A percentile compares a stretch with the other conserved stretches of the same genome.
These are phyloP conservation scores for Pestalotiopsis sp. DNA, from an alignment of 2,329 filamentous ascomycete genomes.

Conservation along the genomic window DNA sequence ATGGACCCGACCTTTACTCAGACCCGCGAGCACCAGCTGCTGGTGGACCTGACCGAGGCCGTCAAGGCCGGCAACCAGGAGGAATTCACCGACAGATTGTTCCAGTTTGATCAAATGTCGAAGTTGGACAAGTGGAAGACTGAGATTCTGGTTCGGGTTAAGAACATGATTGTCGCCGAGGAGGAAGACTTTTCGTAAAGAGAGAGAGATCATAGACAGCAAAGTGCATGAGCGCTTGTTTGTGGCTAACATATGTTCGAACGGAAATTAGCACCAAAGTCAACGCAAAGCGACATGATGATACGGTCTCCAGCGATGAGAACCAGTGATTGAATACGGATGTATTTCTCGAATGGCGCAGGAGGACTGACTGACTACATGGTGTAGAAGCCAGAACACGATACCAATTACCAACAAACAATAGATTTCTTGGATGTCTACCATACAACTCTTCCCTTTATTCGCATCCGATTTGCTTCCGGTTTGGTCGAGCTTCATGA, in stretches of 20 bases:
- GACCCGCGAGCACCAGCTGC: slow-evolving; percentile 80
- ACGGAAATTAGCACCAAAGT: background rate
- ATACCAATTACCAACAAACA: background rate
- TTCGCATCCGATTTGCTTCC: background rate
- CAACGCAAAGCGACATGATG: background rate
- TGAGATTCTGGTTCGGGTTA: slow-evolving; percentile 78
- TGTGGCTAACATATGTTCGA: background rate
- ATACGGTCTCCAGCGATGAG: background rate
- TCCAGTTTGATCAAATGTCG: slow-evolving; percentile 88
- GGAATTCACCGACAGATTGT: slow-evolving; percentile 82
- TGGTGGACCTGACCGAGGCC: slow-evolving; percentile 75
- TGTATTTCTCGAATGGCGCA: background rate
- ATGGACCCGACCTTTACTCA: slow-evolving; percentile 76
- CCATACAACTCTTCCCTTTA: background rate
- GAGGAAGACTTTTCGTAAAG: slow-evolving; percentile 36
- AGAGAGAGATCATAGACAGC: background rate
- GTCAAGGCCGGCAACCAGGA: slow-evolving; percentile 81
- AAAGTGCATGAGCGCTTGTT: background rate
- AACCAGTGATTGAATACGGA: background rate
- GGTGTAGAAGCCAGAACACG: background rate
- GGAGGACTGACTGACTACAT: background rate
- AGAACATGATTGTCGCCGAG: slow-evolving; percentile 73
- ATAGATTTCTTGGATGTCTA: background rate
- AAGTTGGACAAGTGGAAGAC: slow-evolving; percentile 99
- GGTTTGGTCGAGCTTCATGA: no score